Percentiles rank a stretch among this genome's conserved stretches.
These are phyloP conservation scores for Monilinia polystroma DNA, from an alignment of 2,329 filamentous ascomycete genomes.

Conservation along the genomic window DNA sequence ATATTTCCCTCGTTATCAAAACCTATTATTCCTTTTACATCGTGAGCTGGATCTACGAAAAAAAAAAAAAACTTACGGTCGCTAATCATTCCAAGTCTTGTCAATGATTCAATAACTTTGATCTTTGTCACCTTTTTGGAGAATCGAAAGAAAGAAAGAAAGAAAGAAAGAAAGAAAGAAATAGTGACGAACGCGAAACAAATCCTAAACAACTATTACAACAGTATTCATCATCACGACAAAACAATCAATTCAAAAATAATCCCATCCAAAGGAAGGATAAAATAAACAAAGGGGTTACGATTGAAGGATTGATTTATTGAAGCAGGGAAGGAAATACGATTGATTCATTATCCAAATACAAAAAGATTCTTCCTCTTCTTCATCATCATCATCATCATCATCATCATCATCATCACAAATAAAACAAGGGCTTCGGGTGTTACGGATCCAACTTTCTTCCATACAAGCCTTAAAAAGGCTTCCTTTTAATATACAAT, in stretches of 20 bases:
- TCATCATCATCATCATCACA: background rate
- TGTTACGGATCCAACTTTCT: constrained; percentile 9
- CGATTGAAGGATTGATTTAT: constrained; percentile 3
- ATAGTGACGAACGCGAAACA: background rate
- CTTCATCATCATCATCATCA: too few relatives aligned
- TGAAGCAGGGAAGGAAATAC: background rate
- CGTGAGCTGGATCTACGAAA: constrained; percentile 23
- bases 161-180: constrained; percentile 13
- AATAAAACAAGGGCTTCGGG: constrained; percentile 2
- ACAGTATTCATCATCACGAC: background rate
- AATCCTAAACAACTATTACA: constrained; percentile 5
- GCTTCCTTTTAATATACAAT: constrained; percentile 28
- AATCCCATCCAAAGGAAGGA: background rate
- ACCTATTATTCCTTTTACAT: background rate
- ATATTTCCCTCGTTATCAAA: constrained; percentile 14
- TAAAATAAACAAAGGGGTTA: constrained; percentile 6
- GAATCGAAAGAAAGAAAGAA: constrained; percentile 11
- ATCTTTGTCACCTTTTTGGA: constrained; percentile 16
- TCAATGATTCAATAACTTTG: constrained; percentile 10
- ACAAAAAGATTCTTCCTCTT: background rate
- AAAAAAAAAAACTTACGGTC: constrained; percentile 5
- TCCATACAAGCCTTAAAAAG: constrained; percentile 27
- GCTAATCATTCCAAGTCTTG: constrained; percentile 20
- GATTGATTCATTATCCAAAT: background rate
- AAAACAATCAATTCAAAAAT: constrained; percentile 1